Evolutionary conservation across 1,139 yeast species (phyloP).

Genomic region (Spathaspora sp.): DNA sequence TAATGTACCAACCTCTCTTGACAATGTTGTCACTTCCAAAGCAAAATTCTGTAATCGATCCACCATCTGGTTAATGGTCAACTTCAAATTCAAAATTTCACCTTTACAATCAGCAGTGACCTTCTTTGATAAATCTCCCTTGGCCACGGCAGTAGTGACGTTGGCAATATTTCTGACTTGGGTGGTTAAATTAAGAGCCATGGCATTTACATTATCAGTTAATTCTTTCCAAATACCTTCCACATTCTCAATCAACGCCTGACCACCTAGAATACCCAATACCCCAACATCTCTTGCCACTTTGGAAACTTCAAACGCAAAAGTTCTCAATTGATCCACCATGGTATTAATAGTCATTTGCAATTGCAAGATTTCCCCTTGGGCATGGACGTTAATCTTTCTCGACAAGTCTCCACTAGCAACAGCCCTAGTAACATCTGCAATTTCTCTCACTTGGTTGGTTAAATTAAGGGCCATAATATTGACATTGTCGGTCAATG

Average conservation of each 20-base stretch:
- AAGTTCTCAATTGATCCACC: slow-evolving; percentile 87
- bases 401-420: slow-evolving; percentile 78
- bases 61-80: slow-evolving; percentile 83
- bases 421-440: slow-evolving; percentile 84
- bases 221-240: slow-evolving; percentile 90
- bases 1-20: slow-evolving; percentile 86
- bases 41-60: slow-evolving; percentile 87
- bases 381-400: slow-evolving; percentile 80
- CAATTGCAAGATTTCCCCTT: slow-evolving; percentile 75
- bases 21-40: slow-evolving; percentile 82
- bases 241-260: slow-evolving; percentile 79
- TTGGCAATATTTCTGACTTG: slow-evolving; percentile 89
- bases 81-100: slow-evolving; percentile 76
- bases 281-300: slow-evolving; percentile 92
- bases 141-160: slow-evolving; percentile 91
- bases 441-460: slow-evolving; percentile 81
- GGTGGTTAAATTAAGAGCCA: slow-evolving; percentile 84
- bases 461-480: slow-evolving; percentile 86
- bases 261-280: slow-evolving; percentile 84
- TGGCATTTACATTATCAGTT: slow-evolving; percentile 86
- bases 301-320: slow-evolving; percentile 85
- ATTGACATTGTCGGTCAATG: slow-evolving; percentile 79
- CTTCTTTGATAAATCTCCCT: slow-evolving; percentile 81
- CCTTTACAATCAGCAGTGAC: slow-evolving; percentile 91
- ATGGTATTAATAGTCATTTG: slow-evolving; percentile 80